A percentile compares a stretch with the other conserved stretches of the same genome.
phyloP scores from a whole-genome alignment of 1,284 basidiomycete species.

The Cystobasidium sp. region DNA sequence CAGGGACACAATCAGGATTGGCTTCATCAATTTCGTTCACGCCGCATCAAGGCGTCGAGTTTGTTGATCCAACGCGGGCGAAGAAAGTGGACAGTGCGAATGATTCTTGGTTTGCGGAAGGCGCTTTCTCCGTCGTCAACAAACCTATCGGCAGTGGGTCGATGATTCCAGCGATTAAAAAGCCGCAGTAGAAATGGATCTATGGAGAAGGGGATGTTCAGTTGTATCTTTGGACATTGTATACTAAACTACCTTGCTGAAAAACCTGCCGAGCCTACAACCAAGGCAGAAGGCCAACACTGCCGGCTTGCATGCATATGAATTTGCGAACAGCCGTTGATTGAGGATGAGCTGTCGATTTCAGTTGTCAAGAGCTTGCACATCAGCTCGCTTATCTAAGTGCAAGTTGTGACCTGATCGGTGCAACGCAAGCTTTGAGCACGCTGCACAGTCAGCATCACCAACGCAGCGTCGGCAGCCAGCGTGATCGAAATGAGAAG shows the following conservation, averaged over 20 bases:
- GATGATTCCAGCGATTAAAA: slow-evolving; percentile 32
- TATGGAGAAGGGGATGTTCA: no score
- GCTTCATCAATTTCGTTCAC: slow-evolving; percentile 92
- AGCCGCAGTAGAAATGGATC: slow-evolving; percentile 12
- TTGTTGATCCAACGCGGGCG: slow-evolving; percentile 57
- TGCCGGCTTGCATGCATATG: no score
- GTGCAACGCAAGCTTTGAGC: neutral
- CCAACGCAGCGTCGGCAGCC: neutral
- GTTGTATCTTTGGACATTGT: no score
- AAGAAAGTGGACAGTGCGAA: slow-evolving; percentile 56
- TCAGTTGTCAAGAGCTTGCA: no score
- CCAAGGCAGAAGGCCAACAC: no score
- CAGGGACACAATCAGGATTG: slow-evolving; percentile 72
- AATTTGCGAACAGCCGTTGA: neutral
- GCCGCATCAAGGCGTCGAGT: slow-evolving; percentile 79
- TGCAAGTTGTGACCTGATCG: neutral
- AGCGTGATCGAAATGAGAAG: neutral
- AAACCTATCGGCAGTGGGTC: slow-evolving; percentile 24
- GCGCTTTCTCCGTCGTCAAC: slow-evolving; percentile 51
- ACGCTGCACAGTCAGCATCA: slow-evolving; percentile 4
- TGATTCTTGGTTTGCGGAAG: slow-evolving; percentile 57
- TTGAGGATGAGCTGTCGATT: neutral
- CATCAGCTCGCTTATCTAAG: no score
- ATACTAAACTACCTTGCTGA: no score
- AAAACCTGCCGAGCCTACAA: no score